phyloP scores from a whole-genome alignment of 768 basidiomycete species.

The Mycena polygramma region DNA sequence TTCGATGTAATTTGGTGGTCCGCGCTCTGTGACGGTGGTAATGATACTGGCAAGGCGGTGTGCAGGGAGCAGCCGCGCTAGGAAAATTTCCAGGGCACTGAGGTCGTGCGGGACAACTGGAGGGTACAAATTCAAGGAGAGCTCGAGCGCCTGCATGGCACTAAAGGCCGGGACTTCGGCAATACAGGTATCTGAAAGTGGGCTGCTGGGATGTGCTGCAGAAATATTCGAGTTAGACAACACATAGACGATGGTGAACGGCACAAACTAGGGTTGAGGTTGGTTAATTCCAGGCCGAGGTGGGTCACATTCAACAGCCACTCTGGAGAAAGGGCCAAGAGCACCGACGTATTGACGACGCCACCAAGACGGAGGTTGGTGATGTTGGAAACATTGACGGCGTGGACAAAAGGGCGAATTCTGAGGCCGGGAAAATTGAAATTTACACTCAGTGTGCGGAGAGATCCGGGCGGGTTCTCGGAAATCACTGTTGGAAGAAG shows the following conservation, averaged over 20 bases:
- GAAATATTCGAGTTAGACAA: background rate
- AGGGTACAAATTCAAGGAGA: constrained; percentile 15
- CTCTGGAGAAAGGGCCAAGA: constrained; percentile 7
- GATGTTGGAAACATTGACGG: constrained; percentile 3
- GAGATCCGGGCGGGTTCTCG: background rate
- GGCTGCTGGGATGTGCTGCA: background rate
- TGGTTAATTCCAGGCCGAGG: constrained; percentile 23
- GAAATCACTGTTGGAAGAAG: background rate
- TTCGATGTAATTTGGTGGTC: constrained; percentile 6
- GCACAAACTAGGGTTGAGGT: constrained; percentile 22
- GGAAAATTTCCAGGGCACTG: constrained; percentile 12
- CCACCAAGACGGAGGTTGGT: constrained; percentile 28
- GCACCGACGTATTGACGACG: background rate
- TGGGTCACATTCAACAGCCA: constrained; percentile 20
- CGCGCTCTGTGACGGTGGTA: constrained; percentile 10
- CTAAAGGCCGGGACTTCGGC: constrained; percentile 14
- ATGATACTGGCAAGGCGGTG: constrained; percentile 14
- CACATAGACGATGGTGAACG: background rate
- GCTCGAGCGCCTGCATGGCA: constrained; percentile 15
- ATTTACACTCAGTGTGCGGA: constrained; percentile 22
- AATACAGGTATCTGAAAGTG: constrained; percentile 9
- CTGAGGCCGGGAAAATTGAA: constrained; percentile 15
- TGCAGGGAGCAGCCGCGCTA: constrained; percentile 4
- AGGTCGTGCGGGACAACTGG: constrained; percentile 18
- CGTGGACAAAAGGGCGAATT: constrained; percentile 8